A percentile compares a stretch with the other conserved stretches of the same genome.
These are phyloP conservation scores for Cutaneotrichosporon spelunceum DNA, from an alignment of 1,284 basidiomycete species.

Conservation along the genomic window DNA sequence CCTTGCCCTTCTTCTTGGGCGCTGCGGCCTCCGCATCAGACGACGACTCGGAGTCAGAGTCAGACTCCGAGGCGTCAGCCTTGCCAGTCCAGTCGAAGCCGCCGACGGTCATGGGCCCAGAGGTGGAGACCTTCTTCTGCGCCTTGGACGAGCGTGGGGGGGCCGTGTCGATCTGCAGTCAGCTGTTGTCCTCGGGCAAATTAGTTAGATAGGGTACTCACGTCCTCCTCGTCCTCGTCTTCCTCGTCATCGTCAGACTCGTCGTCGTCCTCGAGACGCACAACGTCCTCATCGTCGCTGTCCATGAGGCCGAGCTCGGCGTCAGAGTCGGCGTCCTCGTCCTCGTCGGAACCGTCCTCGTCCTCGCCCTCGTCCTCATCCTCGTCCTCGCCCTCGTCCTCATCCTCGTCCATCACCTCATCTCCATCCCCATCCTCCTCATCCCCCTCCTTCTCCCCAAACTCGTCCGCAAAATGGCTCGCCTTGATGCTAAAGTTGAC, in stretches of 20 bases:
- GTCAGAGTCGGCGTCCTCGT: not conserved
- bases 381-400: constrained; percentile 55
- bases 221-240: constrained; percentile 28
- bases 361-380: constrained; percentile 28
- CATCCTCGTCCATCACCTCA: constrained; percentile 31
- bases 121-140: constrained; percentile 30
- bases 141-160: constrained; percentile 24
- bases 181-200: not conserved
- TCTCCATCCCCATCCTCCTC: constrained; percentile 52
- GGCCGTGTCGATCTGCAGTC: constrained; percentile 22
- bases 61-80: constrained; percentile 39
- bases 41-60: constrained; percentile 56
- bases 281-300: constrained; percentile 29
- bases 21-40: constrained; percentile 27
- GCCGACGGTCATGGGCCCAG: constrained; percentile 50
- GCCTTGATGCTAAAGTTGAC: constrained; percentile 88
- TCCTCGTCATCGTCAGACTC: constrained; percentile 29
- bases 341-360: constrained; percentile 26
- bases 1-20: constrained; percentile 54
- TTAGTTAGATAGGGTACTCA: constrained; percentile 9
- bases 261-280: constrained; percentile 26
- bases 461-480: constrained; percentile 65
- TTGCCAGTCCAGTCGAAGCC: constrained; percentile 58
- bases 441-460: constrained; percentile 50
- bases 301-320: constrained; percentile 10